Base-by-base conservation (phyloP, 1,139 yeast genomes). In the Pichia sp. region DNA sequence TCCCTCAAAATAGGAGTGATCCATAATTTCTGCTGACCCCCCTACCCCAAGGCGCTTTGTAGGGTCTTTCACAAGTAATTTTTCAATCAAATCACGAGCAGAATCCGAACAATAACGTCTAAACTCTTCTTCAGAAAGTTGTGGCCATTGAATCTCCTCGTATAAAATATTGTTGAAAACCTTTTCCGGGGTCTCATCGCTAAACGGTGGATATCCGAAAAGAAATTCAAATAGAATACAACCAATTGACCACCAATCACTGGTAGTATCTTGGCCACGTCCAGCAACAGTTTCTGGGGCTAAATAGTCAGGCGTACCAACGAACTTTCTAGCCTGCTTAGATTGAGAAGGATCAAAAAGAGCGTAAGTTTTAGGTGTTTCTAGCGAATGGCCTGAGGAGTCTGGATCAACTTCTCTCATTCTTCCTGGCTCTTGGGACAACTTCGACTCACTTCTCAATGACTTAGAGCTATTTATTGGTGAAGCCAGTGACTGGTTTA, bases 191-290 rank as follows among this genome's bases (percentile, higher is more conserved):
- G 92, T 78, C 6, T 76, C 75, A 1, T 89, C 96, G 69, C 90
- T 95, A 69, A 95, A 95, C 2, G 99, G 99, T 0, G 99, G 97
- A 66, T 84, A 88, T 0, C 99, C 99, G 68, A 88, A 88, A 52
- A 90, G 71, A 65, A 93, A 86, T 70, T 95, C 99, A 73, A 93
- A 95, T 54, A 92, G 72, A 56, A 95, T 90, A 70, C 98, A 93
- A 0, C 99, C 99, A 48, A 92, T 80, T 1, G 98, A 89, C 99
- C 99, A 95, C 99, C 99, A 95, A 74, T 95, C 99, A 42, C 95
- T 85, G 47, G 86, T 81, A 62, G 85, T 93, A 59, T 85, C 90
- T 68, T 93, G 97, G 0, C 90, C 89, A 6, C 78, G 77, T 36
- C 98, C 98, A 49, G 80, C 76, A 59, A 95, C 90, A 0, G 97